Evolutionary conservation across 768 basidiomycete genomes (phyloP).

Genomic region (Mycena leptocephala): DNA sequence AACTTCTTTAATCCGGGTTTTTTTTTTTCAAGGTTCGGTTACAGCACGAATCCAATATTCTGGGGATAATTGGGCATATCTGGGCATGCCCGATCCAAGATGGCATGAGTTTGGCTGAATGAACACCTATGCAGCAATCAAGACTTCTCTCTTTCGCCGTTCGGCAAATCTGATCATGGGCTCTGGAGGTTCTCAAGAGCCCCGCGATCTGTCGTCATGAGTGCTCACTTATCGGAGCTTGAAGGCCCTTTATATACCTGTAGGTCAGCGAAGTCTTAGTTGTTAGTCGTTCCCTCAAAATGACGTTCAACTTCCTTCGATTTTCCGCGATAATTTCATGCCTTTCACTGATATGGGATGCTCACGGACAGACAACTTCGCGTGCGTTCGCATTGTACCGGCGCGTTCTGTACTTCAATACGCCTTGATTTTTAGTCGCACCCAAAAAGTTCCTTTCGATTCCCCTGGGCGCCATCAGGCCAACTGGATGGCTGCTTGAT

Average conservation of each 20-base stretch:
- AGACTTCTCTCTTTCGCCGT: neutral
- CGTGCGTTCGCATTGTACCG: neutral
- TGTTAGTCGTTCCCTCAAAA: neutral
- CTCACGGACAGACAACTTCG: constrained; percentile 22
- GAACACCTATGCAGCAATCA: neutral
- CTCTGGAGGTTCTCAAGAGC: neutral
- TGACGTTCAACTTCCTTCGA: constrained; percentile 22
- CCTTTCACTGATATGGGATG: constrained; percentile 12
- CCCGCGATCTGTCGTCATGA: neutral
- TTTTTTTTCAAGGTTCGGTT: no score
- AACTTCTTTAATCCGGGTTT: neutral
- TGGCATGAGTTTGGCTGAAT: neutral
- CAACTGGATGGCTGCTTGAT: constrained; percentile 61
- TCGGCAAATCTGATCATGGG: constrained; percentile 8
- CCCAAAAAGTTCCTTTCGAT: constrained; percentile 59
- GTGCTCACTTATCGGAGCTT: neutral
- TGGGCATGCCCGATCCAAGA: neutral
- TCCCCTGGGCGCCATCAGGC: constrained; percentile 56
- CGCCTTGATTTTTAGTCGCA: constrained; percentile 49
- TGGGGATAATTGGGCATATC: no score
- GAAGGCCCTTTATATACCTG: neutral
- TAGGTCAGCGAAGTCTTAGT: constrained; percentile 38
- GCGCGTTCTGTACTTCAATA: neutral
- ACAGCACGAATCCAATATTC: no score
- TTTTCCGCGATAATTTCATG: constrained; percentile 17